Conservation (phyloP, 305 asterid genomes). For the Rubia occidens region DNA sequence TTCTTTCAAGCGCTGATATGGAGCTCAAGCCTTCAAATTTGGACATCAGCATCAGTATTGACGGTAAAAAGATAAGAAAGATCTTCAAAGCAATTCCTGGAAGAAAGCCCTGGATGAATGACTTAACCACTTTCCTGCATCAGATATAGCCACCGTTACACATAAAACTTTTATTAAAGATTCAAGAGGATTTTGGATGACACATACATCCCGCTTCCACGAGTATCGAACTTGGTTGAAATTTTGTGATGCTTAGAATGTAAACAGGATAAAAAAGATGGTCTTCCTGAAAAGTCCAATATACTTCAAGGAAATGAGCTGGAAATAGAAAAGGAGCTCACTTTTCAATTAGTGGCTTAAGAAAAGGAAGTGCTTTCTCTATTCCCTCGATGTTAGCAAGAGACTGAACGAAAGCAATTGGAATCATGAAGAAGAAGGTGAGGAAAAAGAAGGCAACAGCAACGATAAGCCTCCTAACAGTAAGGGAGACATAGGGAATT, state of each 20-base stretch:
- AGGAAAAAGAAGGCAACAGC: slow-evolving; percentile 88
- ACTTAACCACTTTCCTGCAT: slow-evolving; percentile 64
- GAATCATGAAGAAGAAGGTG: slow-evolving; percentile 84
- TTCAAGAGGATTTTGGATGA: background rate
- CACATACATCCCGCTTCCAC: background rate
- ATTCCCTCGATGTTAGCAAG: slow-evolving; percentile 78
- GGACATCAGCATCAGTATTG: slow-evolving; percentile 82
- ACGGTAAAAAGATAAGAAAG: slow-evolving; percentile 72
- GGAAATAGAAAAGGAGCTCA: slow-evolving; percentile 31
- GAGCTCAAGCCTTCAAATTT: slow-evolving; percentile 73
- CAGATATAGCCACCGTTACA: slow-evolving; percentile 11
- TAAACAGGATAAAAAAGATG: no score
- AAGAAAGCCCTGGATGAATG: slow-evolving; percentile 77
- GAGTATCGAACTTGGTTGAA: background rate
- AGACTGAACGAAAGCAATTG: slow-evolving; percentile 81
- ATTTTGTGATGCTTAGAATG: background rate
- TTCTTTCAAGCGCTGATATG: slow-evolving; percentile 71
- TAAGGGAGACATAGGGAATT: slow-evolving; percentile 79
- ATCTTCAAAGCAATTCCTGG: slow-evolving; percentile 90
- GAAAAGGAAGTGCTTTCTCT: slow-evolving; percentile 55
- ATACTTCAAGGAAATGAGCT: slow-evolving; percentile 1
- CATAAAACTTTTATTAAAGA: background rate
- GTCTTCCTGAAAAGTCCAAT: background rate
- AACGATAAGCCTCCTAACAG: slow-evolving; percentile 64
- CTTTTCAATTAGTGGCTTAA: slow-evolving; percentile 55